phyloP scores from a whole-genome alignment of 306 rosid genomes.

The Glycine soja region DNA sequence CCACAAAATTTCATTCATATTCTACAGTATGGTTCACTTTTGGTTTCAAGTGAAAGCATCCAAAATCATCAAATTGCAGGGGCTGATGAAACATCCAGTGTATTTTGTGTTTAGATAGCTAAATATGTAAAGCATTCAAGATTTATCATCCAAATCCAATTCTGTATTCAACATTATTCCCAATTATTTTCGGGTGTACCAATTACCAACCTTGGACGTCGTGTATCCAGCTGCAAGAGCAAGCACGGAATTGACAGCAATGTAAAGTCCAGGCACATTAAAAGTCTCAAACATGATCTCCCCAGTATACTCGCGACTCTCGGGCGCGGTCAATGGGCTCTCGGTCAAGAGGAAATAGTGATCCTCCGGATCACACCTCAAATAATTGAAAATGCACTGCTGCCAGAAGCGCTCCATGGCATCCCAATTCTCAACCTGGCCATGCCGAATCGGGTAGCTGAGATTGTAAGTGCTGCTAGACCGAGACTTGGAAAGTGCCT shows the following conservation, averaged over 20 bases:
- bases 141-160: slow-evolving; percentile 40
- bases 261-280: slow-evolving; percentile 97
- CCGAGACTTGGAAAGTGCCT: slow-evolving; percentile 81
- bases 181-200: slow-evolving; percentile 25
- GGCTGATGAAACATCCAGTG: not conserved
- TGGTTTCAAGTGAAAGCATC: slow-evolving; percentile 31
- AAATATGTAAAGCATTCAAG: slow-evolving; percentile 22
- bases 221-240: slow-evolving; percentile 99
- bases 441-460: slow-evolving; percentile 81
- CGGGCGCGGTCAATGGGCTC: slow-evolving; percentile 99
- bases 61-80: slow-evolving; percentile 26
- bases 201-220: slow-evolving; percentile 91
- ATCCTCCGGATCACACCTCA: slow-evolving; percentile 99
- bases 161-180: slow-evolving; percentile 45
- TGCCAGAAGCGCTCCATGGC: slow-evolving; percentile 99
- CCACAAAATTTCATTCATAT: slow-evolving; percentile 11
- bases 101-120: slow-evolving; percentile 24
- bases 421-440: slow-evolving; percentile 97
- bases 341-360: slow-evolving; percentile 94
- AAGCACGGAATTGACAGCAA: slow-evolving; percentile 96
- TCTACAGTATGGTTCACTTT: slow-evolving; percentile 7
- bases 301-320: slow-evolving; percentile 96
- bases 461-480: slow-evolving; percentile 87
- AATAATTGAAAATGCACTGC: slow-evolving; percentile 88
- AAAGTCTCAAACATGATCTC: slow-evolving; percentile 99